These are phyloP conservation scores for Clarkia xantiana DNA, from an alignment of 345 rosid species.

Conservation along the genomic window DNA sequence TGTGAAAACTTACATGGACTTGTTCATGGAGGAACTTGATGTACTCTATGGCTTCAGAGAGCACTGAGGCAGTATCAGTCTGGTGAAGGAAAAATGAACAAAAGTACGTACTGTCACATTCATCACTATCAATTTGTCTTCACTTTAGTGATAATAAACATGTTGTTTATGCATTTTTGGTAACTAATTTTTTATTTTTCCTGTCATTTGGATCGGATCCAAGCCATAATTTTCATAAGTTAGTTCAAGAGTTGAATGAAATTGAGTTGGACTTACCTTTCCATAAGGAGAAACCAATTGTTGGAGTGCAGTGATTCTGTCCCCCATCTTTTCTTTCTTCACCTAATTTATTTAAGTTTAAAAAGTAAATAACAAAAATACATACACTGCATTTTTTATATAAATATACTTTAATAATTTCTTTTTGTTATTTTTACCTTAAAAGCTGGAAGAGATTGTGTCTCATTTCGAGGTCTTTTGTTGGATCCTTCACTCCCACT, in stretches of 20 bases:
- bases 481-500: slow-evolving; percentile 46
- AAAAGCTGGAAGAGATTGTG: slow-evolving; percentile 73
- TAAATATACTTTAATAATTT: no score
- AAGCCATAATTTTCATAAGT: slow-evolving; percentile 2
- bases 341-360: slow-evolving; percentile 63
- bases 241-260: not conserved
- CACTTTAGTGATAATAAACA: not conserved
- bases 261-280: slow-evolving; percentile 42
- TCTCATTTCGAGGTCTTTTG: slow-evolving; percentile 67
- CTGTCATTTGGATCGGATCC: no score
- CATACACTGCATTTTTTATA: not conserved
- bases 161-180: no score
- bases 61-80: slow-evolving; percentile 99
- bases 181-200: no score
- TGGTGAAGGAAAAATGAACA: slow-evolving; percentile 9
- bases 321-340: slow-evolving; percentile 99
- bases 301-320: slow-evolving; percentile 99
- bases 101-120: not conserved
- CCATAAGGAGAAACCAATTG: slow-evolving; percentile 99
- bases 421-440: slow-evolving; percentile 38
- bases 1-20: slow-evolving; percentile 50
- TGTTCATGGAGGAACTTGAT: slow-evolving; percentile 94
- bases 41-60: slow-evolving; percentile 92
- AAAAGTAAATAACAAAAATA: no score
- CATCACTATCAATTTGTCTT: slow-evolving; percentile 1